Conservation (phyloP, 768 basidiomycete species). For the Boletus reticulatus region DNA sequence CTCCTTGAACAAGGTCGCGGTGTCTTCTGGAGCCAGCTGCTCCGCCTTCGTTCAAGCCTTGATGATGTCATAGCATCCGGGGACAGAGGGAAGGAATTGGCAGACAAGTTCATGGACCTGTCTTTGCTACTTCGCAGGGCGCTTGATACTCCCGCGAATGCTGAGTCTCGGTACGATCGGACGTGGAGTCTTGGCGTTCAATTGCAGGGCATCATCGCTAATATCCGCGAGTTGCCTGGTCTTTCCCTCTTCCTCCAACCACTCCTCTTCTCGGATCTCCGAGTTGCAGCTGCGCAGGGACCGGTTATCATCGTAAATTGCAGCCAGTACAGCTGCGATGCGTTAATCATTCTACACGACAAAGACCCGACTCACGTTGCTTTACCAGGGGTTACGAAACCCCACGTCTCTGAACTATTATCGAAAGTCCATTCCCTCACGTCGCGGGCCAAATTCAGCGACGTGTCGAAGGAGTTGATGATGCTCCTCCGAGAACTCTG, state of each 20-base stretch:
- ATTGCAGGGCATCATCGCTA: slow-evolving; percentile 5
- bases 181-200: not conserved
- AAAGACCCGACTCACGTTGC: slow-evolving; percentile 3
- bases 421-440: not conserved
- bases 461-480: not conserved
- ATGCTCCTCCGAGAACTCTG: slow-evolving; percentile 17
- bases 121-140: not conserved
- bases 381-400: not conserved
- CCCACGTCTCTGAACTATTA: not conserved
- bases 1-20: slow-evolving; percentile 18
- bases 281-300: slow-evolving; percentile 18
- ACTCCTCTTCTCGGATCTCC: not conserved
- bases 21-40: not conserved
- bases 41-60: slow-evolving; percentile 13
- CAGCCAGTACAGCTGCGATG: slow-evolving; percentile 30
- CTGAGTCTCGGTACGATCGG: not conserved
- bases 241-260: not conserved
- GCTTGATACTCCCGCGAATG: not conserved
- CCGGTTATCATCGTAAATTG: slow-evolving; percentile 36
- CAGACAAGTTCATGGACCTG: not conserved
- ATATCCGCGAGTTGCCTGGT: no score
- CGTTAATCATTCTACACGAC: slow-evolving; percentile 23
- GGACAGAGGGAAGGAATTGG: not conserved
- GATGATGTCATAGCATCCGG: not conserved
- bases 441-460: not conserved